Base-by-base conservation (phyloP, 108 stramenopile species). In the Conticribra weissflogii region DNA sequence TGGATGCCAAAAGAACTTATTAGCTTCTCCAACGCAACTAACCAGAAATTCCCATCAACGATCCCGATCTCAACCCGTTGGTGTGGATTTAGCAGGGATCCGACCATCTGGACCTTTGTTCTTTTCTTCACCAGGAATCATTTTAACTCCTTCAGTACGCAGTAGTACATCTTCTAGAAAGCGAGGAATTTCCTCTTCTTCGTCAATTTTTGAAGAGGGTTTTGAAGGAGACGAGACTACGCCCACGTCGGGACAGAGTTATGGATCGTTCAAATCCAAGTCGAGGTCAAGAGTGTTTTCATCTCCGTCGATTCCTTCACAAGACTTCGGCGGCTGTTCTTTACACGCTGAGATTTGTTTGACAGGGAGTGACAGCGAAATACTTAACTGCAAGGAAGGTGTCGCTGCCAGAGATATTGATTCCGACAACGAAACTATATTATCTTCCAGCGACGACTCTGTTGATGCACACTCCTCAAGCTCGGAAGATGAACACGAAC, bases 381-480 rank as follows among this genome's bases (percentile, higher is more conserved):
- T 17, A 27, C 24, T 16, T 16, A 31, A 33, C 2, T 14, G 56
- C 17, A 30, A 33, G 2, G 30, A 57, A 30, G 31, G n/a, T n/a
- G n/a, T n/a, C 56, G 29, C 8, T 16, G 56, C 31, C 0, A 57
- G 56, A 31, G 31, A 31, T 31, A 30, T 30, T n/a, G 60, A 52
- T 3, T 51, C 50, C 22, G 49, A 55, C 49, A 18, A 60, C 23
- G 32, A 71, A 4, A 23, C 31, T 17, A 45, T 48, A 14, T 27
- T 33, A 23, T 63, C 69, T 41, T 45, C 64, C 0, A 51, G 32
- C 8, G 66, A 67, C 31, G 56, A 52, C 3, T 56, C 30, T 22
- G 66, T 48, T 45, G 66, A 67, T 21, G 49, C 44, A 12, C 30
- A 25, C 7, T 49, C 62, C 50, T n/a, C 50, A 45, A 45, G 9